Evolutionary conservation across 192 early-diverging fungal genomes (phyloP).

Genomic region (Podila epigama): DNA sequence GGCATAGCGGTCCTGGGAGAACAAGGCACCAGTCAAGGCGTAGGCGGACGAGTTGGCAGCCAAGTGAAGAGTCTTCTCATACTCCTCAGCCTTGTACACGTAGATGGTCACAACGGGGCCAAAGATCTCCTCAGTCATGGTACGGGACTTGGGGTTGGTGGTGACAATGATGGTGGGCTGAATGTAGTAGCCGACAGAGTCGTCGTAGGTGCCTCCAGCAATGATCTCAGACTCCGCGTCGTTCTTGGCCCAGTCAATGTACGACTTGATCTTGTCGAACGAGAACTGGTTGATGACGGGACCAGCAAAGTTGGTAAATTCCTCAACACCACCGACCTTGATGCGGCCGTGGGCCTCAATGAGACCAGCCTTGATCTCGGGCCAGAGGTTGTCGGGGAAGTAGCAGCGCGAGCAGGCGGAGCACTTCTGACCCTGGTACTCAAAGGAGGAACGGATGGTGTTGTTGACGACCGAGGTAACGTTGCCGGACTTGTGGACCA

Average conservation of each 20-base stretch:
- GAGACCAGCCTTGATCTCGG: slow-evolving; percentile 74
- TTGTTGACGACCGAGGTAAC: slow-evolving; percentile 81
- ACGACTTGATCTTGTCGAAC: slow-evolving; percentile 92
- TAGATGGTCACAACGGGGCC: slow-evolving; percentile 95
- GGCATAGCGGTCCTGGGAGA: slow-evolving; percentile 87
- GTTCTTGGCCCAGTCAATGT: slow-evolving; percentile 81
- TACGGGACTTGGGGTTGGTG: slow-evolving; percentile 81
- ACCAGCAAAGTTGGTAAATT: slow-evolving; percentile 85
- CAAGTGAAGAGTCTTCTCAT: slow-evolving; percentile 76
- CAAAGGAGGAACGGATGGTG: slow-evolving; percentile 93
- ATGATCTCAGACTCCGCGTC: slow-evolving; percentile 81
- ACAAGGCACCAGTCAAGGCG: slow-evolving; percentile 90
- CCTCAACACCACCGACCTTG: slow-evolving; percentile 85
- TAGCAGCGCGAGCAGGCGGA: slow-evolving; percentile 94
- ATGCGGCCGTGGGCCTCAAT: slow-evolving; percentile 74
- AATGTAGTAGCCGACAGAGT: slow-evolving; percentile 88
- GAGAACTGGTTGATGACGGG: slow-evolving; percentile 94
- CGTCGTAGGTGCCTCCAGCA: slow-evolving; percentile 89
- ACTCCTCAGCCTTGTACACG: slow-evolving; percentile 78
- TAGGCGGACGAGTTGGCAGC: slow-evolving; percentile 83
- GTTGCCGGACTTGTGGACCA: slow-evolving; percentile 85
- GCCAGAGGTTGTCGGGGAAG: slow-evolving; percentile 83
- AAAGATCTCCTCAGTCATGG: slow-evolving; percentile 97
- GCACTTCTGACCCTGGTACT: slow-evolving; percentile 99
- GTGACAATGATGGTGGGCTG: slow-evolving; percentile 92